A percentile compares a stretch with the other conserved stretches of the same genome.
phyloP scores from a whole-genome alignment of 768 basidiomycete genomes.

The Xerocomellus dryophilus region DNA sequence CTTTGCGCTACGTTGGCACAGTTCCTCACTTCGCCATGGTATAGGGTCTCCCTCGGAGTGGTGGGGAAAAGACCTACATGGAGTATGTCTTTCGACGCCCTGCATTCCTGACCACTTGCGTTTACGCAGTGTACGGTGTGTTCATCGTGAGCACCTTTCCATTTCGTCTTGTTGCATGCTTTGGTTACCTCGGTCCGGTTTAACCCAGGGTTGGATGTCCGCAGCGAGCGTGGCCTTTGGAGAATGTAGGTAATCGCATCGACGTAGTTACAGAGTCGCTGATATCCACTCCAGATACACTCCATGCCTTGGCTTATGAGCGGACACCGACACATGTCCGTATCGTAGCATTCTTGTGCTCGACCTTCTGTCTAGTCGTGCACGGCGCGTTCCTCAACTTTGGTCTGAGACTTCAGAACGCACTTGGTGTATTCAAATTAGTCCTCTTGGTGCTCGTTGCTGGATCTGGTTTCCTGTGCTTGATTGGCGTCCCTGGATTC shows the following conservation, averaged over 20 bases:
- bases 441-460: constrained; percentile 50
- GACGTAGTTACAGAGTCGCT: background rate
- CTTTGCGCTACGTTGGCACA: background rate
- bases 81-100: constrained; percentile 68
- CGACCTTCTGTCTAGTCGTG: constrained; percentile 53
- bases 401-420: constrained; percentile 63
- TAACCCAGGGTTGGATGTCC: constrained; percentile 50
- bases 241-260: constrained; percentile 50
- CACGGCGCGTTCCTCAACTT: constrained; percentile 53
- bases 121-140: constrained; percentile 55
- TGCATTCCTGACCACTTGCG: constrained; percentile 57
- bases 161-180: background rate
- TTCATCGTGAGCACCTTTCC: constrained; percentile 45
- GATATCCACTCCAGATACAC: constrained; percentile 45
- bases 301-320: constrained; percentile 50
- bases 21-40: background rate
- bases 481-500: constrained; percentile 50
- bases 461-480: constrained; percentile 50
- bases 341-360: constrained; percentile 50
- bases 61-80: constrained; percentile 75
- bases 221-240: constrained; percentile 66
- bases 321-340: constrained; percentile 49
- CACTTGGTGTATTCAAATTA: constrained; percentile 62
- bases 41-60: constrained; percentile 65
- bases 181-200: background rate